These are phyloP conservation scores for Ogataea ramenticola DNA, from an alignment of 805 yeast genomes.

Conservation along the genomic window DNA sequence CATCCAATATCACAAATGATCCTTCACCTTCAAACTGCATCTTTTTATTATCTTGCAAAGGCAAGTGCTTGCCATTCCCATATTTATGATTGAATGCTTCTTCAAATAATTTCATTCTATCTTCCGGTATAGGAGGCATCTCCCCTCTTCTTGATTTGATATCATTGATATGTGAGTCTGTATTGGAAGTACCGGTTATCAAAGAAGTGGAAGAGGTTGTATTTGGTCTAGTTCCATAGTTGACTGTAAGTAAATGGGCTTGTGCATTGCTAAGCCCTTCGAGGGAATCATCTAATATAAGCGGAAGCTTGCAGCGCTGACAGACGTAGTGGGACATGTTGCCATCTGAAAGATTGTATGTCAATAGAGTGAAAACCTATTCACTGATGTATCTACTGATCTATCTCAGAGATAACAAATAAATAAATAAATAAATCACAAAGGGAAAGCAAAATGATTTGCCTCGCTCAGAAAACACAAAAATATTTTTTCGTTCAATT, in stretches of 20 bases:
- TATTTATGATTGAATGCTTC: constrained; percentile 20
- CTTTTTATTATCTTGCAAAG: neutral
- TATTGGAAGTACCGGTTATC: neutral
- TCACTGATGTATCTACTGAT: too few species aligned
- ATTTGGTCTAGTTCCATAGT: constrained; percentile 19
- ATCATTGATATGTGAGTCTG: neutral
- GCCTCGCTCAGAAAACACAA: too few species aligned
- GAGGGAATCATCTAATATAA: constrained; percentile 49
- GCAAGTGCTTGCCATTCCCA: constrained; percentile 11
- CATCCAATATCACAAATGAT: constrained; percentile 22
- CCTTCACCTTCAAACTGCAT: constrained; percentile 17
- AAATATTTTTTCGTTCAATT: too few species aligned
- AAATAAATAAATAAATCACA: too few species aligned
- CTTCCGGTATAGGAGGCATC: constrained; percentile 26
- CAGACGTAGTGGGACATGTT: constrained; percentile 33
- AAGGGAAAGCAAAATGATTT: too few species aligned
- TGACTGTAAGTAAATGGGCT: constrained; percentile 38
- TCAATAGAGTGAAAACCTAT: too few species aligned
- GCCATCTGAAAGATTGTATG: too few species aligned
- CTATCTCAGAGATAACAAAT: too few species aligned
- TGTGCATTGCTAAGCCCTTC: constrained; percentile 48
- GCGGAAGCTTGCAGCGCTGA: constrained; percentile 55
- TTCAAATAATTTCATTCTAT: constrained; percentile 30
- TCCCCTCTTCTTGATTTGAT: constrained; percentile 8
- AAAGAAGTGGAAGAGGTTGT: constrained; percentile 2